Percentiles rank a stretch among this genome's conserved stretches.
phyloP scores from a whole-genome alignment of 2,329 filamentous ascomycete species.

The Cryphonectria nitschkei region DNA sequence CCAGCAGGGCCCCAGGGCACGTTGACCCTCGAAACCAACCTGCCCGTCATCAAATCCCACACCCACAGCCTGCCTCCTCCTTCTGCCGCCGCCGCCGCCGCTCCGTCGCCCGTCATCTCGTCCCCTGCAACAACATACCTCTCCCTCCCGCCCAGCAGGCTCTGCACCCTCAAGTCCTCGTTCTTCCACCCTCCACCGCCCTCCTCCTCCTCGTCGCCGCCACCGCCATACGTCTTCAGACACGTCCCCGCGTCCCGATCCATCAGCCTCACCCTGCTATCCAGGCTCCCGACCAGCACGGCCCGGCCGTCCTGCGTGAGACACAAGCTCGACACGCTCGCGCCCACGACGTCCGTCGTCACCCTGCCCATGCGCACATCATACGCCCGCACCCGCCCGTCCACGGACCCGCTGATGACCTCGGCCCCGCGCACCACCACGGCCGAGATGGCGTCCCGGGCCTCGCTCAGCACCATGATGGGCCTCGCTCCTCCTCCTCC shows the following conservation, averaged over 20 bases:
- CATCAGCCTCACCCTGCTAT: slow-evolving; percentile 78
- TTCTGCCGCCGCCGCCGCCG: slow-evolving; percentile 40
- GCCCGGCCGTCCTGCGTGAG: slow-evolving; percentile 75
- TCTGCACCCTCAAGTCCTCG: slow-evolving; percentile 73
- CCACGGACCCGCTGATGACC: slow-evolving; percentile 78
- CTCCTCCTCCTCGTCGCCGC: slow-evolving; percentile 31
- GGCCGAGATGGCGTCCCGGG: slow-evolving; percentile 67
- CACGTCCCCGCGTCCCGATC: slow-evolving; percentile 76
- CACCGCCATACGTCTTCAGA: slow-evolving; percentile 69
- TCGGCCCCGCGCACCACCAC: slow-evolving; percentile 54
- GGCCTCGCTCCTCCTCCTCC: slow-evolving; percentile 54
- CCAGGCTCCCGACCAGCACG: slow-evolving; percentile 74
- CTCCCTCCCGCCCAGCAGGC: slow-evolving; percentile 75
- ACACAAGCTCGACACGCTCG: slow-evolving; percentile 73
- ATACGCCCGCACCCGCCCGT: slow-evolving; percentile 80
- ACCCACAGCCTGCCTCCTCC: slow-evolving; percentile 65
- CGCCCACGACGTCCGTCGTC: slow-evolving; percentile 71
- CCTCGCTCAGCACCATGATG: slow-evolving; percentile 74
- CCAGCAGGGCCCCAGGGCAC: slow-evolving; percentile 61
- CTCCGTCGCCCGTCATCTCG: slow-evolving; percentile 54
- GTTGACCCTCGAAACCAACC: slow-evolving; percentile 64
- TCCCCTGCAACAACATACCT: slow-evolving; percentile 80
- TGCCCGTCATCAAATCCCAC: slow-evolving; percentile 83
- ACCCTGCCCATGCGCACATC: slow-evolving; percentile 77
- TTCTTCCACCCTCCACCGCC: slow-evolving; percentile 58